Conservation (phyloP, 176 grass and related monocot genomes). For the Stipa capillata region DNA sequence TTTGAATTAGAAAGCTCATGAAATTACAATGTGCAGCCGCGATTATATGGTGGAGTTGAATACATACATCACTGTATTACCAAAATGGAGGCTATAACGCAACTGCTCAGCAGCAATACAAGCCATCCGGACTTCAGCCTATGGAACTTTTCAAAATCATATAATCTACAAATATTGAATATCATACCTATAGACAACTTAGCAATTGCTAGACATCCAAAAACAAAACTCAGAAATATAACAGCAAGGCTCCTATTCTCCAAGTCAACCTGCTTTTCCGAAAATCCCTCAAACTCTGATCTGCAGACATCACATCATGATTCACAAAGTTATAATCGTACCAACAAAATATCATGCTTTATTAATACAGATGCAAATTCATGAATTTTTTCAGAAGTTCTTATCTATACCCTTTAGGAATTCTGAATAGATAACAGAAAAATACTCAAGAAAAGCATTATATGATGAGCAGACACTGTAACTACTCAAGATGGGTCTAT, state of each 20-base stretch:
- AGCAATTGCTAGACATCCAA: constrained; percentile 61
- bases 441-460: not conserved
- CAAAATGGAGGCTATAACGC: constrained; percentile 73
- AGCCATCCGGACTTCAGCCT: constrained; percentile 62
- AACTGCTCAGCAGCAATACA: constrained; percentile 77
- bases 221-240: constrained; percentile 80
- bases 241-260: constrained; percentile 75
- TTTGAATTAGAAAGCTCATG: constrained; percentile 6
- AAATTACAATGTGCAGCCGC: constrained; percentile 4
- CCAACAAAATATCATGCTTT: not conserved
- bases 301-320: constrained; percentile 36
- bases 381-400: not conserved
- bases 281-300: constrained; percentile 56
- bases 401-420: not conserved
- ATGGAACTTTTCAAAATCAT: constrained; percentile 55
- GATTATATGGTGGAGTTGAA: not conserved
- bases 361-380: not conserved
- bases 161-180: constrained; percentile 59
- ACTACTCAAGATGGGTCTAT: not conserved
- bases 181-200: constrained; percentile 57
- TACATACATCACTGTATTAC: constrained; percentile 55
- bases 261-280: constrained; percentile 64
- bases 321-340: constrained; percentile 1
- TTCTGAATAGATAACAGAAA: not conserved
- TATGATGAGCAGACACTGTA: not conserved